Conservation (phyloP, 805 yeast genomes). For the Torulaspora maleeae region DNA sequence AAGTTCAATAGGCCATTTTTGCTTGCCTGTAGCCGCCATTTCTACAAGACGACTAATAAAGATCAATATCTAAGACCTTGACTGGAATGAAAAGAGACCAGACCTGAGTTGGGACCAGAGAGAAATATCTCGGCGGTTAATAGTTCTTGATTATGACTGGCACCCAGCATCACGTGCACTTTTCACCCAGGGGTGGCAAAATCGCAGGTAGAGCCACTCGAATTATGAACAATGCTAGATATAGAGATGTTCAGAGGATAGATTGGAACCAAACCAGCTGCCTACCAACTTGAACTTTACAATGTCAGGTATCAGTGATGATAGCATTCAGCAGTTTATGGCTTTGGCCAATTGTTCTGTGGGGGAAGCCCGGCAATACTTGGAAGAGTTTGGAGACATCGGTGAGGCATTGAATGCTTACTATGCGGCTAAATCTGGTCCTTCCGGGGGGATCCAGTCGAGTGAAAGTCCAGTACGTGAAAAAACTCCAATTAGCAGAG, state of each 20-base stretch:
- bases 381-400: constrained; percentile 32
- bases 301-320: constrained; percentile 23
- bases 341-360: constrained; percentile 38
- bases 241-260: not conserved
- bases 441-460: constrained; percentile 4
- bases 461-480: constrained; percentile 3
- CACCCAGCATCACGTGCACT: not conserved
- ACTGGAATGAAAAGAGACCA: no score
- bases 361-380: constrained; percentile 38
- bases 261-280: not conserved
- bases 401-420: constrained; percentile 30
- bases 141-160: not conserved
- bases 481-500: constrained; percentile 5
- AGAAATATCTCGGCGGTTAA: not conserved
- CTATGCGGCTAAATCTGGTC: constrained; percentile 21
- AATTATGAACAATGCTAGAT: not conserved
- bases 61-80: no score
- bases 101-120: no score
- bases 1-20: no score
- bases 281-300: not conserved
- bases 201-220: not conserved
- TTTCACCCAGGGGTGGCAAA: constrained; percentile 8
- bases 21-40: no score
- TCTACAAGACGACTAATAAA: no score
- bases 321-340: constrained; percentile 35